Conservation (phyloP, 1,284 basidiomycete genomes). For the Rhodofomes roseus region DNA sequence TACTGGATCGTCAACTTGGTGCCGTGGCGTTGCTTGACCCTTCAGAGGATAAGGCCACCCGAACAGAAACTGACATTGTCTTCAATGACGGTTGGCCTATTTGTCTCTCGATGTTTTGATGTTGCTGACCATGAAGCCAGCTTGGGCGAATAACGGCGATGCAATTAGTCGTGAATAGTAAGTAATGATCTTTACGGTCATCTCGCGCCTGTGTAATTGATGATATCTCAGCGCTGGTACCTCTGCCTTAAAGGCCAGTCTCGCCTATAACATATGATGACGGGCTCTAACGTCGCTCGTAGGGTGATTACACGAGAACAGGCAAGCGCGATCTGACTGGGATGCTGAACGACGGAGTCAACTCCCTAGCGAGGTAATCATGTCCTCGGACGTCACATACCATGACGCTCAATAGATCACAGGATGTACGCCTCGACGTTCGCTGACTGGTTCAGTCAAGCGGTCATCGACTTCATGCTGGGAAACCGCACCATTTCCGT, state of each 20-base stretch:
- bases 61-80: slow-evolving; percentile 66
- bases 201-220: slow-evolving; percentile 1
- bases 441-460: slow-evolving; percentile 95
- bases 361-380: slow-evolving; percentile 75
- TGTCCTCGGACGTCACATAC: not conserved
- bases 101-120: slow-evolving; percentile 15
- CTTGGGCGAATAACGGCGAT: slow-evolving; percentile 97
- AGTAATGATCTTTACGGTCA: slow-evolving; percentile 30
- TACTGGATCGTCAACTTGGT: slow-evolving; percentile 78
- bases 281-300: slow-evolving; percentile 5
- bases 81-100: slow-evolving; percentile 77
- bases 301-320: slow-evolving; percentile 95
- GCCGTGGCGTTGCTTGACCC: slow-evolving; percentile 70
- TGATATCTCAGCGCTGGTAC: slow-evolving; percentile 67
- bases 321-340: slow-evolving; percentile 92
- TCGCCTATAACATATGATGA: not conserved
- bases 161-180: slow-evolving; percentile 85
- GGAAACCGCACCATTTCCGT: slow-evolving; percentile 83
- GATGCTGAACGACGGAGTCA: slow-evolving; percentile 90
- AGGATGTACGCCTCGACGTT: slow-evolving; percentile 86
- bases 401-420: slow-evolving; percentile 1
- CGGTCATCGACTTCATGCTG: slow-evolving; percentile 89
- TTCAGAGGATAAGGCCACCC: slow-evolving; percentile 36
- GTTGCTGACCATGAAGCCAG: slow-evolving; percentile 32
- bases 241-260: slow-evolving; percentile 79